Evolutionary conservation across 2,329 filamentous ascomycete species (phyloP).

Genomic region (Colletotrichum scovillei): DNA sequence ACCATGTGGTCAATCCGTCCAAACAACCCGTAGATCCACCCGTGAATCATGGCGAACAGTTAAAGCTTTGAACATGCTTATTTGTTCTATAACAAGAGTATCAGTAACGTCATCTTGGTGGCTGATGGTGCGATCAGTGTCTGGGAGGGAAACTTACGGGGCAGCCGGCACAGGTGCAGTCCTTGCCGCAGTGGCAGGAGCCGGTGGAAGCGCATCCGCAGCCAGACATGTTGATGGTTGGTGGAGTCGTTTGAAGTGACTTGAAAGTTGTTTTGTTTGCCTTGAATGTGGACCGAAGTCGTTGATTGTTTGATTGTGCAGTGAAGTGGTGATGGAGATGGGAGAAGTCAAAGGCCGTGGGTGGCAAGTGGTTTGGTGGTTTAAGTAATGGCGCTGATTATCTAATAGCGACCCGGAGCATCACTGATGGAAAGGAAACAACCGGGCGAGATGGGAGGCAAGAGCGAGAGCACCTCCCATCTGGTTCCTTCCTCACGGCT

Average conservation of each 20-base stretch:
- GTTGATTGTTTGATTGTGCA: not conserved
- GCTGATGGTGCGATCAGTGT: not conserved
- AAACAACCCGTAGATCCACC: not conserved
- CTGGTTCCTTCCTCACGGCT: not conserved
- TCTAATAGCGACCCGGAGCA: slow-evolving; percentile 9
- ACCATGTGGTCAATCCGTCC: not conserved
- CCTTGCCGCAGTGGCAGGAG: slow-evolving; percentile 53
- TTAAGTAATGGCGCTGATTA: slow-evolving; percentile 28
- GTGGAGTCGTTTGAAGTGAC: not conserved
- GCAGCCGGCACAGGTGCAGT: slow-evolving; percentile 56
- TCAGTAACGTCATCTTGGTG: not conserved
- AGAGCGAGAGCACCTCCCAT: not conserved
- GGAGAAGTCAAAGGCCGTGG: not conserved
- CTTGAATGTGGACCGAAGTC: not conserved
- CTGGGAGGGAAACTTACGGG: slow-evolving; percentile 49
- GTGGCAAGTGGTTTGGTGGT: not conserved
- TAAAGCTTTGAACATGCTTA: slow-evolving; percentile 1
- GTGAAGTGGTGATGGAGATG: slow-evolving; percentile 15
- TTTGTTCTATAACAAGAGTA: slow-evolving; percentile 11
- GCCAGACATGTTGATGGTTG: slow-evolving; percentile 51
- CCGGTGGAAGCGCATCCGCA: slow-evolving; percentile 55
- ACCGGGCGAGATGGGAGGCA: not conserved
- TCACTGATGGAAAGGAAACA: not conserved
- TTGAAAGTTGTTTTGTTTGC: not conserved
- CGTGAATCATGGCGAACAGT: not conserved